Evolutionary conservation across 169 alveolate species (phyloP).

Genomic region (Prorocentrum cordatum): DNA sequence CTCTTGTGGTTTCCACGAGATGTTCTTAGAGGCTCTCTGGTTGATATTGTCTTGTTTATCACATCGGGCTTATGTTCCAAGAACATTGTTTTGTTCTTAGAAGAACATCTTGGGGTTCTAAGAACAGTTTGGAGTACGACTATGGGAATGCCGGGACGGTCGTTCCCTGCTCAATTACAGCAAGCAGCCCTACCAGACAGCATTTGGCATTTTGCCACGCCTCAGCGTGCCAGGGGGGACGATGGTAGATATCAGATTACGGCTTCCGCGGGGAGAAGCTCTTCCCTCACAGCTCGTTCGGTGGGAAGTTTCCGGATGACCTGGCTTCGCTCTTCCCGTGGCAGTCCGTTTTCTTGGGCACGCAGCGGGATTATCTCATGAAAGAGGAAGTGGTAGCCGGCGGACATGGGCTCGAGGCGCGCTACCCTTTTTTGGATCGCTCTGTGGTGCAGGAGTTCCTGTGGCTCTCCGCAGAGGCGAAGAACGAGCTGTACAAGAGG

Average conservation of each 20-base stretch:
- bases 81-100: too few relatives aligned
- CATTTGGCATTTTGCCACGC: too few relatives aligned
- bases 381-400: constrained; percentile 65
- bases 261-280: constrained; percentile 35
- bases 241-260: constrained; percentile 57
- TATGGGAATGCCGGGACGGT: too few relatives aligned
- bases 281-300: constrained; percentile 63
- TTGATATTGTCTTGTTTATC: too few relatives aligned
- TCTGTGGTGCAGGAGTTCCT: constrained; percentile 41
- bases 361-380: constrained; percentile 60
- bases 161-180: too few relatives aligned
- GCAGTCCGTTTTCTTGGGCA: constrained; percentile 45
- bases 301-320: constrained; percentile 46
- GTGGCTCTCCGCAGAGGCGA: constrained; percentile 19
- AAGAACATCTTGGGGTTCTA: too few relatives aligned
- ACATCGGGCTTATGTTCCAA: too few relatives aligned
- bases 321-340: constrained; percentile 19
- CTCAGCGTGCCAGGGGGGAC: too few relatives aligned
- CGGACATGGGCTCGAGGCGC: constrained; percentile 56
- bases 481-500: constrained; percentile 31
- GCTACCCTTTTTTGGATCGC: constrained; percentile 42
- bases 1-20: too few relatives aligned
- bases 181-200: too few relatives aligned
- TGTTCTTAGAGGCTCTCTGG: too few relatives aligned
- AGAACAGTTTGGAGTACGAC: too few relatives aligned